Evolutionary conservation across 140 eudicot genomes (phyloP).

Genomic region (Anethum foeniculum): DNA sequence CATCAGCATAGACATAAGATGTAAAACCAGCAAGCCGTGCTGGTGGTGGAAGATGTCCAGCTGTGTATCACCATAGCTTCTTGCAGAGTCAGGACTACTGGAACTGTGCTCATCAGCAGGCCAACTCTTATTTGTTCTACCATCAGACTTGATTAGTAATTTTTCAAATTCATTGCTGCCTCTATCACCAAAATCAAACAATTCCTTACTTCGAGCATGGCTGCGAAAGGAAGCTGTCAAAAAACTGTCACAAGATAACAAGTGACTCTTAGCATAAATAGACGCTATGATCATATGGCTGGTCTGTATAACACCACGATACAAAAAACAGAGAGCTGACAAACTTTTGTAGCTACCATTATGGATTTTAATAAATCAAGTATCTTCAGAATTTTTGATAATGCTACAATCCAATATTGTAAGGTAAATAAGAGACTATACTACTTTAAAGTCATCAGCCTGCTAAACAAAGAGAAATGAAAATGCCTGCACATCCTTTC

Average conservation of each 20-base stretch:
- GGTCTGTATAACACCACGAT: background rate
- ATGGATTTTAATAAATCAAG: background rate
- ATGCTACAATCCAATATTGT: background rate
- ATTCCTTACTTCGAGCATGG: slow-evolving; percentile 45
- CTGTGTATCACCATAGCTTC: slow-evolving; percentile 80
- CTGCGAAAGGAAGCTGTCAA: slow-evolving; percentile 75
- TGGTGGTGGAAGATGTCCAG: slow-evolving; percentile 82
- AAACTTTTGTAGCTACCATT: slow-evolving; percentile 6
- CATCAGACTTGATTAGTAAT: slow-evolving; percentile 16
- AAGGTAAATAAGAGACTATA: background rate
- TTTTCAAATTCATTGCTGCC: slow-evolving; percentile 19
- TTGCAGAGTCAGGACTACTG: slow-evolving; percentile 51
- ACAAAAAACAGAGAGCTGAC: background rate
- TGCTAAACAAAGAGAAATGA: background rate
- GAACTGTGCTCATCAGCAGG: slow-evolving; percentile 34
- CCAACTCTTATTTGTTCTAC: slow-evolving; percentile 25
- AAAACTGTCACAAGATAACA: slow-evolving; percentile 47
- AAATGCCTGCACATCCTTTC: background rate
- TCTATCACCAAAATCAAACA: slow-evolving; percentile 40
- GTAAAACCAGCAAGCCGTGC: slow-evolving; percentile 75
- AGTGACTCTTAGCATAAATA: slow-evolving; percentile 14
- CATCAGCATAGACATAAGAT: slow-evolving; percentile 63
- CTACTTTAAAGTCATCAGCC: background rate
- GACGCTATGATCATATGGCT: slow-evolving; percentile 2
- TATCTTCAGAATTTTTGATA: background rate